Evolutionary conservation across 768 basidiomycete species (phyloP), one percentile per base, ranked within the genome.

Genomic region (Boletus vermiculosoides): DNA sequence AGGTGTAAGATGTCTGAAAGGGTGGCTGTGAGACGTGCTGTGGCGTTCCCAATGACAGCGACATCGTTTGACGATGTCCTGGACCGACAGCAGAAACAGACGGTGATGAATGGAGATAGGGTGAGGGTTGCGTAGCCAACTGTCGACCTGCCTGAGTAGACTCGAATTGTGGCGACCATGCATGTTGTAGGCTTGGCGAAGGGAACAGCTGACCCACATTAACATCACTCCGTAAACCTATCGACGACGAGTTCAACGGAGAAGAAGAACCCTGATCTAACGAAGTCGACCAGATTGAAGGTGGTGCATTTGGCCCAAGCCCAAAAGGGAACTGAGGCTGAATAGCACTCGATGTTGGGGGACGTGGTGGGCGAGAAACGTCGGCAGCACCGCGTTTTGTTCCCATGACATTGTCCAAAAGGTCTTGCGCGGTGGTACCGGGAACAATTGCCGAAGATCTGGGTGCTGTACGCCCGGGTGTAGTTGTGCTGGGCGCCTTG

Each of bases 211-310:
- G 67, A 11, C 28, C 41, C 45, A 54, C 41, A 22, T 48, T 62
- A 36, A 23, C 53, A 13, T 61, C 65, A 46, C 55, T 54, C 56
- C 64, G 59, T 25, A 57, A 37, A 34, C 61, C 56, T 25, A 37
- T 33, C 34, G 51, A 54, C 45, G 58, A 52, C 7, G 63, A 57
- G 20, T 41, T 58, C 11, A 66, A 57, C 12, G 55, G 44, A 11
- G 55, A 6, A 23, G 57, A 54, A 25, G 57, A 57, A 50, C 76
- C 73, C 53, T 83, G 81, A 57, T 84, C 85, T 4, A 74, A 71
- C 2, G 80, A 76, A 15, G 84, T 78, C 4, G 87, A 83, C 88
- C 88, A 89, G 40, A 89, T 90, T 1, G 83, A 88, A 48, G 79
- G 75, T 9, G 77, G 74, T n/a, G 71, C 71, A 61, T 75, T 76